Evolutionary conservation across 805 yeast species (phyloP).

Genomic region (Ogataea populi-albae): DNA sequence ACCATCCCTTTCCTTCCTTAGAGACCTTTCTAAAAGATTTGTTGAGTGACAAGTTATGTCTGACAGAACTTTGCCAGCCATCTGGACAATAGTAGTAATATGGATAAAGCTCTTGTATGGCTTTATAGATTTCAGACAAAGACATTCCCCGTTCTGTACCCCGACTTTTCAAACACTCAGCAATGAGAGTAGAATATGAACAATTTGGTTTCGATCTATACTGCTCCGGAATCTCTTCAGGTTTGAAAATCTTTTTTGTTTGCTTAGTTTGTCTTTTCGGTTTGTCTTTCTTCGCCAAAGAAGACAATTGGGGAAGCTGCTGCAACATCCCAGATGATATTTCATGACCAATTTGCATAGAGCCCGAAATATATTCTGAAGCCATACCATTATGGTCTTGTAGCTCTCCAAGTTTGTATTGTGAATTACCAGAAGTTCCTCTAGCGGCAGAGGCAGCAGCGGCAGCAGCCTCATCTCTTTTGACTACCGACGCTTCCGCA

Average conservation of each 20-base stretch:
- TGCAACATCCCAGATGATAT: constrained; percentile 16
- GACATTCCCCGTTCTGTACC: constrained; percentile 74
- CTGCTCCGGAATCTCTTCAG: constrained; percentile 87
- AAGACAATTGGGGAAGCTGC: constrained; percentile 7
- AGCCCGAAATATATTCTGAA: background rate
- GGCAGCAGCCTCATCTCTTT: constrained; percentile 27
- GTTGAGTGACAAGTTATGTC: constrained; percentile 84
- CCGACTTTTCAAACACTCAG: constrained; percentile 69
- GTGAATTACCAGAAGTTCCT: background rate
- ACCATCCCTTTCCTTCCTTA: constrained; percentile 90
- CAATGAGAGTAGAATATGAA: constrained; percentile 77
- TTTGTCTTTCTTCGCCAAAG: constrained; percentile 20
- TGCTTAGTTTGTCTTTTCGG: constrained; percentile 49
- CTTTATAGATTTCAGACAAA: constrained; percentile 78
- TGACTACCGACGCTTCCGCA: constrained; percentile 29
- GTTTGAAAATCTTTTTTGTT: constrained; percentile 62
- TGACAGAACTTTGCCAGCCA: constrained; percentile 95
- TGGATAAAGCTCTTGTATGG: constrained; percentile 84
- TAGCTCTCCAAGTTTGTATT: background rate
- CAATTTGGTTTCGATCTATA: constrained; percentile 80
- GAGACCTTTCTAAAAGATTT: constrained; percentile 80
- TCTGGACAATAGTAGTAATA: constrained; percentile 91
- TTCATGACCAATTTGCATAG: no score
- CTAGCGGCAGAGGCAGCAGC: constrained; percentile 23
- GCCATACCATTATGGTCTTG: background rate